phyloP scores from a whole-genome alignment of 1,139 yeast genomes.

The Eremothecium coryli region DNA sequence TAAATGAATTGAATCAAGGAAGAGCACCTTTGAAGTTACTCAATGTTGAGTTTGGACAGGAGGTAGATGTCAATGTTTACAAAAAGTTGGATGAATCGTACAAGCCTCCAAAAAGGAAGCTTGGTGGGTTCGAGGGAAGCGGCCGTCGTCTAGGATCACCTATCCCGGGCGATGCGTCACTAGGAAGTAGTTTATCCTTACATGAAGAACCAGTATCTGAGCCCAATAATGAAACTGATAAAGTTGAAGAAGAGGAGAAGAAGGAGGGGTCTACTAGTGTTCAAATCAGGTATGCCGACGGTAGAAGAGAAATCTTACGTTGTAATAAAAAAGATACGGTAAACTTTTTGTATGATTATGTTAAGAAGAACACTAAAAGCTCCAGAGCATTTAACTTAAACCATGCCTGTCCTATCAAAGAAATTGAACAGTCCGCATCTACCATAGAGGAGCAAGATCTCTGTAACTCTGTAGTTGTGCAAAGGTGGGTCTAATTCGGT shows the following conservation, averaged over 20 bases:
- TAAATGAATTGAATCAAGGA: conserved; percentile 78
- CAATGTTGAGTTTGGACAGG: conserved; percentile 82
- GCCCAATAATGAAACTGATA: conserved; percentile 13
- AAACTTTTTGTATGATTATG: conserved; percentile 61
- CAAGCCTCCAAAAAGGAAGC: conserved; percentile 56
- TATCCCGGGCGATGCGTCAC: conserved; percentile 56
- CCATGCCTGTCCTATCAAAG: conserved; percentile 76
- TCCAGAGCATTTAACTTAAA: conserved; percentile 56
- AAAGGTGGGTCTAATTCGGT: conserved; percentile 58
- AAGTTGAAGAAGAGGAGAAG: conserved; percentile 26
- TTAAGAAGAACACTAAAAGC: conserved; percentile 37
- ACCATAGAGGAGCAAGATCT: conserved; percentile 69
- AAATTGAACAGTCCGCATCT: conserved; percentile 48
- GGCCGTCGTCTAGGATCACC: conserved; percentile 93
- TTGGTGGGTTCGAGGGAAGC: conserved; percentile 67
- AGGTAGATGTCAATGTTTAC: conserved; percentile 87
- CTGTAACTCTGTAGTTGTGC: conserved; percentile 81
- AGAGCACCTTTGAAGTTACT: conserved; percentile 84
- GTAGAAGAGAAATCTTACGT: conserved; percentile 55
- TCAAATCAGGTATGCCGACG: conserved; percentile 81
- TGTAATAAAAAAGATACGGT: conserved; percentile 62
- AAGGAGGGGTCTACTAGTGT: conserved; percentile 64
- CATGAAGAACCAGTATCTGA: conserved; percentile 14
- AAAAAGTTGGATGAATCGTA: conserved; percentile 77
- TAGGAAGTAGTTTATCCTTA: conserved; percentile 27